Evolutionary conservation across 352 stramenopile species (phyloP).

Genomic region (Globisporangium takayamanum): DNA sequence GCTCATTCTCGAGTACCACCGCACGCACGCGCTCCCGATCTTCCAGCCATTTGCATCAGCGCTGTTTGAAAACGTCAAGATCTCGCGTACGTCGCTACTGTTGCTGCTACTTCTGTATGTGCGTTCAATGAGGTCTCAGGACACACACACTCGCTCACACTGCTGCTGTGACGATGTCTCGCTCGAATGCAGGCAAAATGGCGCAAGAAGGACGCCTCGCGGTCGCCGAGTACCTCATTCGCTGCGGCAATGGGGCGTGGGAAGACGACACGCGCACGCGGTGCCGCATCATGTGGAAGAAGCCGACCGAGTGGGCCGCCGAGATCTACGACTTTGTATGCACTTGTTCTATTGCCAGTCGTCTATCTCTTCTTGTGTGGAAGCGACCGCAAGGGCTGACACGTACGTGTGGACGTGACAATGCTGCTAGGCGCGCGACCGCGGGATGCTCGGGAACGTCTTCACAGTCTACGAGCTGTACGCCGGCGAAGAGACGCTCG

Average conservation of each 20-base stretch:
- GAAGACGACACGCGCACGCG: slow-evolving; percentile 76
- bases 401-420: background rate
- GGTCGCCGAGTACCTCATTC: slow-evolving; percentile 71
- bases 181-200: slow-evolving; percentile 45
- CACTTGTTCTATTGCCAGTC: background rate
- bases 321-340: slow-evolving; percentile 85
- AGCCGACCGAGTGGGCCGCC: slow-evolving; percentile 66
- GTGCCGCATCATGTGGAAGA: slow-evolving; percentile 85
- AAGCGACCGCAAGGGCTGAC: slow-evolving; percentile 11
- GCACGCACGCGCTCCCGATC: slow-evolving; percentile 55
- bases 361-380: background rate
- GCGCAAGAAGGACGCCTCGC: slow-evolving; percentile 51
- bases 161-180: background rate
- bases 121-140: background rate
- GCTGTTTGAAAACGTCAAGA: slow-evolving; percentile 83
- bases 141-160: background rate
- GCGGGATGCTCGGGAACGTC: slow-evolving; percentile 75
- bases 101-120: background rate
- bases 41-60: slow-evolving; percentile 60
- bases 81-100: slow-evolving; percentile 37
- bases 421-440: slow-evolving; percentile 40
- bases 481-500: slow-evolving; percentile 72
- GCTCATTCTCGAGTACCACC: slow-evolving; percentile 81
- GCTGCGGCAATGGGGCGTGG: slow-evolving; percentile 69
- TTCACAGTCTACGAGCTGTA: slow-evolving; percentile 86